These are phyloP conservation scores for Berberis vulgaris DNA, from an alignment of 164 flowering plant species.

Conservation along the genomic window DNA sequence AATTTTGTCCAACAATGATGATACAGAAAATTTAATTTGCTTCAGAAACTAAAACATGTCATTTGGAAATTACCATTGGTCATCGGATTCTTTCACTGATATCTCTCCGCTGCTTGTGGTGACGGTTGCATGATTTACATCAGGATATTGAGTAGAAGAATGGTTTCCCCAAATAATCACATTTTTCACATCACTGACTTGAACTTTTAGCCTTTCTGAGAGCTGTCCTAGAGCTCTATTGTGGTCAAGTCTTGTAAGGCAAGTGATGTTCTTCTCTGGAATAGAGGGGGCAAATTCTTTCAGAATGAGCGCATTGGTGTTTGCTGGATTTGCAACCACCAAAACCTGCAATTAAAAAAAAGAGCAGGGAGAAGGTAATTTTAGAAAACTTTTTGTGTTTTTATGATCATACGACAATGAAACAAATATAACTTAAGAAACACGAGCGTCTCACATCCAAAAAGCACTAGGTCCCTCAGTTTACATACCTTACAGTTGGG, in stretches of 20 bases:
- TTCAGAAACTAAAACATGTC: neutral
- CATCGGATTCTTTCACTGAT: constrained; percentile 49
- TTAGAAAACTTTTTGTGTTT: neutral
- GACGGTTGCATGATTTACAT: constrained; percentile 75
- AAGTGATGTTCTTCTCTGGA: constrained; percentile 76
- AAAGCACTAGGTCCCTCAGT: neutral
- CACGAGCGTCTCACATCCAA: neutral
- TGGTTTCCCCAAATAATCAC: constrained; percentile 91
- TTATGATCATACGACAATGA: neutral
- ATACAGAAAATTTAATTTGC: neutral
- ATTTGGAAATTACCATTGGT: constrained; percentile 45
- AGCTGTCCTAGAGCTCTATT: constrained; percentile 81
- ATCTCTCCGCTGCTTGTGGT: constrained; percentile 34
- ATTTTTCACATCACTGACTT: constrained; percentile 67
- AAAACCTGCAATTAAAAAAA: constrained; percentile 39
- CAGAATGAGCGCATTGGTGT: constrained; percentile 79
- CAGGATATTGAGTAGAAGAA: constrained; percentile 90
- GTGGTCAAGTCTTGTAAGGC: constrained; percentile 85
- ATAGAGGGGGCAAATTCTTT: constrained; percentile 90
- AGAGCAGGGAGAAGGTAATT: neutral
- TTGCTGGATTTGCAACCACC: constrained; percentile 87
- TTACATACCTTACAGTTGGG: constrained; percentile 59
- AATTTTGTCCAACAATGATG: neutral
- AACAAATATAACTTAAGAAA: neutral
- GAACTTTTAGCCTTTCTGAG: constrained; percentile 56